A percentile compares a stretch with the other conserved stretches of the same genome.
phyloP scores from a whole-genome alignment of 441 rosid species.

The Melastoma candidum region DNA sequence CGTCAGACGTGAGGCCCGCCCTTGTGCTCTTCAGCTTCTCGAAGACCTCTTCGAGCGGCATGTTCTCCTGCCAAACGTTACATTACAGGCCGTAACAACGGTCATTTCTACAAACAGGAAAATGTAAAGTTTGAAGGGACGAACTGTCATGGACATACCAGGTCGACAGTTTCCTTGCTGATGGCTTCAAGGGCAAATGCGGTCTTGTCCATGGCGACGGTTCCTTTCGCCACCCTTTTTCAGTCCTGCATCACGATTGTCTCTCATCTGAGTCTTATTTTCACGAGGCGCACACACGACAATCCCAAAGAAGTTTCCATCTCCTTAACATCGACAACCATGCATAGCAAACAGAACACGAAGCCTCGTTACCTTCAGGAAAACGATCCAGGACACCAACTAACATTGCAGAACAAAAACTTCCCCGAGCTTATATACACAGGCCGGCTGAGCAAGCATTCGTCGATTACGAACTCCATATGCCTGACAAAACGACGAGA shows the following conservation, averaged over 20 bases:
- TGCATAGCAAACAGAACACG: neutral
- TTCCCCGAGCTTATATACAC: too few species aligned
- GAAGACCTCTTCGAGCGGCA: neutral
- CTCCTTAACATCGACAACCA: neutral
- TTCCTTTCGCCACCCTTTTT: conserved; percentile 6
- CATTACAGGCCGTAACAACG: too few species aligned
- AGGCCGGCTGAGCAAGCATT: too few species aligned
- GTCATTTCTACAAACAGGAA: neutral
- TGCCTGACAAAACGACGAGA: neutral
- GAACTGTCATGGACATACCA: conserved; percentile 14
- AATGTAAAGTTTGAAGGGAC: neutral
- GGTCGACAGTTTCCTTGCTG: conserved; percentile 31
- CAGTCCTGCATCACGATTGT: conserved; percentile 15
- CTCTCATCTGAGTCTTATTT: conserved; percentile 1
- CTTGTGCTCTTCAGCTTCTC: conserved; percentile 31
- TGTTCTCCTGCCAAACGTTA: too few species aligned
- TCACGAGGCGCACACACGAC: neutral
- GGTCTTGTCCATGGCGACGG: conserved; percentile 28
- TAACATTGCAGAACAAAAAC: too few species aligned
- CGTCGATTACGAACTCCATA: too few species aligned
- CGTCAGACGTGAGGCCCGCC: conserved; percentile 34
- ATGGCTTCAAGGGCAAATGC: conserved; percentile 29
- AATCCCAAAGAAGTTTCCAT: neutral
- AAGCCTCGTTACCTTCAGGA: neutral
- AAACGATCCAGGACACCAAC: too few species aligned